These are phyloP conservation scores for Magnolia kwangsiensis DNA, from an alignment of 164 flowering plant genomes.

Conservation along the genomic window DNA sequence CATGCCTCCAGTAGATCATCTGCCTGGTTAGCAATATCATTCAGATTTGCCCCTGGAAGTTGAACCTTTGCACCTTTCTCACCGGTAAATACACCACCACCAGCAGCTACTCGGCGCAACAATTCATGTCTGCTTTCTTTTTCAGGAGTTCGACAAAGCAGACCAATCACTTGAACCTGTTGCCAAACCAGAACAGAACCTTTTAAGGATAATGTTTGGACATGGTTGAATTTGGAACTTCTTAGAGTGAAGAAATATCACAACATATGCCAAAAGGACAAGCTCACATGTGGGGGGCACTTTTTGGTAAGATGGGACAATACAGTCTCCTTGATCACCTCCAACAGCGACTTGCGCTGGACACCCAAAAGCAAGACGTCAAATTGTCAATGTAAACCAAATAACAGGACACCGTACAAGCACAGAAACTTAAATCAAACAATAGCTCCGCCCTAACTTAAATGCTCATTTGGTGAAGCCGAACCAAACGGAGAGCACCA, in stretches of 20 bases:
- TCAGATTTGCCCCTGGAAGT: constrained; percentile 94
- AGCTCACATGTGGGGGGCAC: constrained; percentile 92
- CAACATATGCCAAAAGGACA: constrained; percentile 3
- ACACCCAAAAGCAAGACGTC: neutral
- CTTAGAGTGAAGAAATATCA: neutral
- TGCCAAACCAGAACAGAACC: constrained; percentile 1
- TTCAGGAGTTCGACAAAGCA: constrained; percentile 84
- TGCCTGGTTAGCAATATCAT: constrained; percentile 95
- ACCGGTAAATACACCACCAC: constrained; percentile 79
- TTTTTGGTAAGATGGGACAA: constrained; percentile 84
- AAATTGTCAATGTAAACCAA: neutral
- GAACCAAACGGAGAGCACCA: neutral
- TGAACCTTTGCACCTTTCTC: constrained; percentile 76
- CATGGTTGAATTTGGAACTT: neutral
- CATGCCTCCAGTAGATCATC: constrained; percentile 92
- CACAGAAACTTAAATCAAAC: too few relatives aligned
- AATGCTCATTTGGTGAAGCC: too few relatives aligned
- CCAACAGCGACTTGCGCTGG: constrained; percentile 81
- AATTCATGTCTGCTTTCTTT: constrained; percentile 93
- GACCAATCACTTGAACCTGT: constrained; percentile 90
- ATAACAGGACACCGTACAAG: neutral
- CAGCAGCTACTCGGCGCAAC: constrained; percentile 89
- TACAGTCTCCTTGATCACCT: constrained; percentile 88
- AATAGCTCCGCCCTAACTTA: too few relatives aligned
- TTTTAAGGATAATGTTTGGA: neutral